A percentile compares a stretch with the other conserved stretches of the same genome.
These are phyloP conservation scores for Pseudogymnoascus sp. DNA, from an alignment of 2,329 filamentous ascomycete species.

Conservation along the genomic window DNA sequence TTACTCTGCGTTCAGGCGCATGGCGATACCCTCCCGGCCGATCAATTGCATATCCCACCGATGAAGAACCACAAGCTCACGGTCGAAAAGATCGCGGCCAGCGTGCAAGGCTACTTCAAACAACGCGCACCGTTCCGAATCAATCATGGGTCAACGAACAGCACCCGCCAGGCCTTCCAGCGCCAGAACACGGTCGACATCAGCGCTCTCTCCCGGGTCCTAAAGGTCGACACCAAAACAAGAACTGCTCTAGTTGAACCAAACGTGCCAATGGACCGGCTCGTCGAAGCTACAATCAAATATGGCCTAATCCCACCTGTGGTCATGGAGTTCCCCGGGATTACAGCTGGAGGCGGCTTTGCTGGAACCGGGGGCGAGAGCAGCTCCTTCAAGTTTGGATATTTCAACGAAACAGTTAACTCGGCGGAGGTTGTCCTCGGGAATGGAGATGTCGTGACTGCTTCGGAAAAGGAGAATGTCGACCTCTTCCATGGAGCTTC, in stretches of 20 bases:
- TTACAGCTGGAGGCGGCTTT: slow-evolving; percentile 59
- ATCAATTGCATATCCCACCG: background rate
- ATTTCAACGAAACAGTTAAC: slow-evolving; percentile 55
- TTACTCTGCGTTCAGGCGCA: background rate
- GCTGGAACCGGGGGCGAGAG: slow-evolving; percentile 59
- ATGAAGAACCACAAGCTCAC: slow-evolving; percentile 31
- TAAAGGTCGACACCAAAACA: slow-evolving; percentile 34
- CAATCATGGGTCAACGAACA: slow-evolving; percentile 48
- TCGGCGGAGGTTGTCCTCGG: slow-evolving; percentile 55
- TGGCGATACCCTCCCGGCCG: background rate
- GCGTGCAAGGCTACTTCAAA: slow-evolving; percentile 37
- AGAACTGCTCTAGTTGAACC: slow-evolving; percentile 51
- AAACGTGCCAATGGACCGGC: slow-evolving; percentile 58
- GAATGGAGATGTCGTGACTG: slow-evolving; percentile 44
- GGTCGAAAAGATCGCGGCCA: slow-evolving; percentile 36
- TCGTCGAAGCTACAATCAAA: slow-evolving; percentile 48
- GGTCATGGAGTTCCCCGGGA: slow-evolving; percentile 64
- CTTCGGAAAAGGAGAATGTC: slow-evolving; percentile 37
- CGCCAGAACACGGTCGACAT: slow-evolving; percentile 39
- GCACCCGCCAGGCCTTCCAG: slow-evolving; percentile 37
- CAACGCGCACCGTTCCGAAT: slow-evolving; percentile 42
- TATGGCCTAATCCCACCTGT: slow-evolving; percentile 52
- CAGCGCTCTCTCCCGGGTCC: slow-evolving; percentile 38
- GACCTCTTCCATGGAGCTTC: slow-evolving; percentile 53
- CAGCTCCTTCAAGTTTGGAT: slow-evolving; percentile 55